These are phyloP conservation scores for Aspergillus brasiliensis DNA, from an alignment of 2,329 filamentous ascomycete species.

Conservation along the genomic window DNA sequence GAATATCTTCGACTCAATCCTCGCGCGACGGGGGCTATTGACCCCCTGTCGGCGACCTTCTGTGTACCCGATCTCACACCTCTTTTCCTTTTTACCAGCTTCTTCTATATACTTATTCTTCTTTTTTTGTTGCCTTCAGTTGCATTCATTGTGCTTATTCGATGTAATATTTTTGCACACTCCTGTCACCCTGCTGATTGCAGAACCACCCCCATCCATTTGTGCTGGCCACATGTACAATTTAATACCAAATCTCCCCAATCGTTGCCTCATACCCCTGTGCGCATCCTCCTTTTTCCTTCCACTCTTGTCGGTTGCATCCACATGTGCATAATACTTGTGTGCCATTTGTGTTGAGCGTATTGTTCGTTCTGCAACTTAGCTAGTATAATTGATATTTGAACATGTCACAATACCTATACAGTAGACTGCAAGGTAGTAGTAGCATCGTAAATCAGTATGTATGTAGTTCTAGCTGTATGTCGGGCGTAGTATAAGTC, in stretches of 20 bases:
- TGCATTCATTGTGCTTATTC: conserved; percentile 28
- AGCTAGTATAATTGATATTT: conserved; percentile 23
- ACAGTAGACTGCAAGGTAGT: too few species aligned
- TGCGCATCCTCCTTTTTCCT: conserved; percentile 33
- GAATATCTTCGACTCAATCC: conserved; percentile 1
- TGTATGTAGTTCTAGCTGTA: too few species aligned
- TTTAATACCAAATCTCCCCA: conserved; percentile 33
- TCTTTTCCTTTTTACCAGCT: conserved; percentile 21
- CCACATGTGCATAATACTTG: conserved; percentile 22
- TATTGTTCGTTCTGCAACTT: conserved; percentile 17
- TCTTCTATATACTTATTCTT: conserved; percentile 23
- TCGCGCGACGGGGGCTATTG: background rate
- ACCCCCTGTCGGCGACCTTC: background rate
- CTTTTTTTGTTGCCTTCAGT: background rate
- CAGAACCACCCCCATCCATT: conserved; percentile 21
- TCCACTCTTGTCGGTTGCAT: conserved; percentile 15
- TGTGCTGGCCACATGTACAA: conserved; percentile 48
- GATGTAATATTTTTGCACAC: conserved; percentile 37
- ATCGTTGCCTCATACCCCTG: conserved; percentile 39
- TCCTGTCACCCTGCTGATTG: conserved; percentile 18
- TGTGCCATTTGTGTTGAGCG: conserved; percentile 18
- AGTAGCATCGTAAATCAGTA: too few species aligned
- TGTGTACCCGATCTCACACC: conserved; percentile 27
- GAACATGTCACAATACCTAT: too few species aligned
- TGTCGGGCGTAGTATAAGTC: too few species aligned